These are phyloP conservation scores for Pisolithus microcarpus DNA, from an alignment of 768 basidiomycete species.

Conservation along the genomic window DNA sequence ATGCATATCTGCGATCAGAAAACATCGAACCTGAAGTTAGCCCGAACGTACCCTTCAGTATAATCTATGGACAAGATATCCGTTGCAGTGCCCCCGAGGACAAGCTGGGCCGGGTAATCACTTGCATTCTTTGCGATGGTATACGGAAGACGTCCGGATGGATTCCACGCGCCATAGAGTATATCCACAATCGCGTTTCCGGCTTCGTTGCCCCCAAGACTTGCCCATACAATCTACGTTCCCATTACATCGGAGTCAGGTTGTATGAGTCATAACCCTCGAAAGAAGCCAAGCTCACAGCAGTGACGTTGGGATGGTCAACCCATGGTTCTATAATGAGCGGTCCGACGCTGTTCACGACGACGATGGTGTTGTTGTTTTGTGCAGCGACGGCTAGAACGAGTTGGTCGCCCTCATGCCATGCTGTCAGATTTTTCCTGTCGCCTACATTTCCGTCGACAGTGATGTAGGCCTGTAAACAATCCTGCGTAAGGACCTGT, in stretches of 20 bases:
- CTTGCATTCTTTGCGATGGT: slow-evolving; percentile 55
- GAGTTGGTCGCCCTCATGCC: slow-evolving; percentile 29
- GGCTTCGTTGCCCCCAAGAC: slow-evolving; percentile 65
- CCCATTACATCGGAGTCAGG: slow-evolving; percentile 9
- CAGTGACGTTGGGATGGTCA: slow-evolving; percentile 65
- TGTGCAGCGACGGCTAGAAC: slow-evolving; percentile 55
- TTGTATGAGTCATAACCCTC: slow-evolving; percentile 16
- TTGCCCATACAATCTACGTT: slow-evolving; percentile 39
- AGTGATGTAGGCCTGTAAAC: slow-evolving; percentile 38
- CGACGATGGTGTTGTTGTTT: slow-evolving; percentile 72
- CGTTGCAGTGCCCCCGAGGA: slow-evolving; percentile 15
- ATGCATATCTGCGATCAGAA: not conserved
- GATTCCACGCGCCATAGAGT: slow-evolving; percentile 70
- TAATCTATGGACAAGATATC: slow-evolving; percentile 50
- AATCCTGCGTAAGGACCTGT: not conserved
- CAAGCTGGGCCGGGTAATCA: slow-evolving; percentile 46
- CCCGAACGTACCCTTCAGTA: slow-evolving; percentile 36
- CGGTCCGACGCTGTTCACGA: slow-evolving; percentile 73
- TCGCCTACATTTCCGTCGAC: slow-evolving; percentile 48
- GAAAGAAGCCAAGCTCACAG: slow-evolving; percentile 35
- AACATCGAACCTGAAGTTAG: too few species aligned
- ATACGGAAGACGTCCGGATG: slow-evolving; percentile 63
- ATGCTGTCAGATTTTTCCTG: slow-evolving; percentile 36
- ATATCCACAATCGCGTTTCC: slow-evolving; percentile 75
- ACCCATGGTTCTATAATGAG: slow-evolving; percentile 66